Percentiles rank a stretch among this genome's conserved stretches.
phyloP scores from a whole-genome alignment of 1,284 basidiomycete species.

The Golubevia sp. region DNA sequence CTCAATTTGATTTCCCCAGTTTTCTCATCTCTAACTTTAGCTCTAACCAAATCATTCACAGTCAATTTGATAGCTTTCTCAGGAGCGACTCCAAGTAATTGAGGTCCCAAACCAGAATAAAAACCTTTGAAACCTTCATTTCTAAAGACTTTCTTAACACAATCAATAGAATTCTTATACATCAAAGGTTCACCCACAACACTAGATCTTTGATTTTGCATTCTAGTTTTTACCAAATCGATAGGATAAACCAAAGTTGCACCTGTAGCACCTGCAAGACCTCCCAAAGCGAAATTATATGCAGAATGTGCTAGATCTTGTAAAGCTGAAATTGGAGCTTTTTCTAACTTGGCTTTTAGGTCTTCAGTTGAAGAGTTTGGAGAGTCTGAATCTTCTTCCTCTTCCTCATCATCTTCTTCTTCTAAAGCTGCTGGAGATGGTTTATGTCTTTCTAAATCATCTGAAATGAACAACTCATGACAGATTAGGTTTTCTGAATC shows the following conservation, averaged over 20 bases:
- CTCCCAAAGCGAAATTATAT: conserved; percentile 57
- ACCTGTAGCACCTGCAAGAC: conserved; percentile 50
- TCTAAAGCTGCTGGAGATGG: conserved; percentile 9
- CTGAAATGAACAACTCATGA: conserved; percentile 47
- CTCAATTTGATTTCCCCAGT: conserved; percentile 40
- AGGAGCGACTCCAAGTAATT: conserved; percentile 57
- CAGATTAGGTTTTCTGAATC: conserved; percentile 45
- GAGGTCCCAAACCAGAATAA: conserved; percentile 57
- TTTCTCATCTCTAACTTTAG: conserved; percentile 44
- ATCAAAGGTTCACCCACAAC: conserved; percentile 57
- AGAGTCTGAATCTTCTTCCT: conserved; percentile 1
- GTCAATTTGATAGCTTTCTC: conserved; percentile 62
- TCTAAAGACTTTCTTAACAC: conserved; percentile 54
- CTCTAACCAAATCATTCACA: conserved; percentile 57
- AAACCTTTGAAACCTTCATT: conserved; percentile 57
- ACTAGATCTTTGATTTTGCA: conserved; percentile 56
- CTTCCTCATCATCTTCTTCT: conserved; percentile 6
- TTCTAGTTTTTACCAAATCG: conserved; percentile 59
- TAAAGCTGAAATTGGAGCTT: conserved; percentile 10
- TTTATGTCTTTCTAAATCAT: conserved; percentile 48
- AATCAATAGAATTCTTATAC: conserved; percentile 60
- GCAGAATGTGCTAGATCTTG: conserved; percentile 38
- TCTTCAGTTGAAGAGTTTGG: neutral
- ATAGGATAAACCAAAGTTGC: conserved; percentile 60
- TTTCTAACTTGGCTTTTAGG: conserved; percentile 9